Conservation (phyloP, 345 rosid species). For the Citrus trifoliata region DNA sequence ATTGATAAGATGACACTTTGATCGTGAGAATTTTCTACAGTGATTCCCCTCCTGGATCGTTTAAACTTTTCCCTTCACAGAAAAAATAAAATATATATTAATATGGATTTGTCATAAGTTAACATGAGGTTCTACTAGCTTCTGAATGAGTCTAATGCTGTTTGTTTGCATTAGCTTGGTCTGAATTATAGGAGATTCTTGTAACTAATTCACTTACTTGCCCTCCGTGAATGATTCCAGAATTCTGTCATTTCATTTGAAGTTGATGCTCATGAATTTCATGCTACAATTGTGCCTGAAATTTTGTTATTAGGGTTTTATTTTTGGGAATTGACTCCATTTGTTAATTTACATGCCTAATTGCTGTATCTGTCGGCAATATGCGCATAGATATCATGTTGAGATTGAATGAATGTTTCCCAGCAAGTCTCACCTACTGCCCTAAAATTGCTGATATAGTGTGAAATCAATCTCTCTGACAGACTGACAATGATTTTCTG, state of each 20-base stretch:
- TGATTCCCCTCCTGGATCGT: background rate
- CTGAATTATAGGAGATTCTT: background rate
- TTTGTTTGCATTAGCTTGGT: background rate
- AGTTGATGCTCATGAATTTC: background rate
- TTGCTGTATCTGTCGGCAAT: background rate
- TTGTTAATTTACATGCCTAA: background rate
- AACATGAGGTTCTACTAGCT: background rate
- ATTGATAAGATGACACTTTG: background rate
- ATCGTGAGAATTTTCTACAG: background rate
- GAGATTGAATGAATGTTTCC: background rate
- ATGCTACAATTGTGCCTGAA: background rate
- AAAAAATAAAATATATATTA: background rate
- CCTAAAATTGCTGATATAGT: background rate
- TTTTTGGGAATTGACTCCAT: background rate
- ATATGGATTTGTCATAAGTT: background rate
- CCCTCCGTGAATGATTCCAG: background rate
- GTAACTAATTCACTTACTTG: background rate
- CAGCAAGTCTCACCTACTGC: background rate
- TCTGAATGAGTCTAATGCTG: background rate
- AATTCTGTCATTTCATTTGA: background rate
- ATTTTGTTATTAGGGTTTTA: background rate
- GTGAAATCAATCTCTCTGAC: background rate
- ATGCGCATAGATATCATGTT: background rate
- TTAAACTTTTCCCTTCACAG: background rate
- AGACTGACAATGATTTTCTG: background rate